Conservation (phyloP, 106 monocot species). For the Platanthera guangdongensis region DNA sequence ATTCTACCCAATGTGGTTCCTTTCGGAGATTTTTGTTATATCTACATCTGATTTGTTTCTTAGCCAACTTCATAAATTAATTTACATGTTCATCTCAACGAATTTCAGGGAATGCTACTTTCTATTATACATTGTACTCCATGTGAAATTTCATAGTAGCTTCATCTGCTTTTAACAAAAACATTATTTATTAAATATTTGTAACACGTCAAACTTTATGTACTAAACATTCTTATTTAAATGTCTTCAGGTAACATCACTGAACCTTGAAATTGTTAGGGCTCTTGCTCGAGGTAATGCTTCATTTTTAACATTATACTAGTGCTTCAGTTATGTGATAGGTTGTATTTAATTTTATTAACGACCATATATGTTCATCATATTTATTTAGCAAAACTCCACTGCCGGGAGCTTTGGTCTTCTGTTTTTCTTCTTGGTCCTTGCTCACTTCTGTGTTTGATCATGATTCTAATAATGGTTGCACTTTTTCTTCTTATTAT, state of each 20-base stretch:
- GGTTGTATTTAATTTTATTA: not conserved
- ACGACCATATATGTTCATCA: not conserved
- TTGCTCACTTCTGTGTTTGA: not conserved
- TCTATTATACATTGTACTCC: not conserved
- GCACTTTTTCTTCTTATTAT: too few species aligned
- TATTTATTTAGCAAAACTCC: not conserved
- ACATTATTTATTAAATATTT: not conserved
- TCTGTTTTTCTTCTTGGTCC: not conserved
- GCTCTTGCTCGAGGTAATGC: conserved; percentile 85
- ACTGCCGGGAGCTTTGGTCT: not conserved
- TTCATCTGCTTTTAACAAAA: not conserved
- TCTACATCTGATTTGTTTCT: not conserved
- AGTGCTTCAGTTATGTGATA: not conserved
- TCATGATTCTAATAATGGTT: not conserved
- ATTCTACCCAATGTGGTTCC: not conserved
- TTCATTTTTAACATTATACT: not conserved
- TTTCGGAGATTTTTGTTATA: not conserved
- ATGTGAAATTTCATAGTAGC: not conserved
- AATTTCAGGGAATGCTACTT: not conserved
- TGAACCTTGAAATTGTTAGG: conserved; percentile 89
- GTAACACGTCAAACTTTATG: not conserved
- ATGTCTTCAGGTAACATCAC: conserved; percentile 71
- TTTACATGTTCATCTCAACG: not conserved
- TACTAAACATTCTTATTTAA: not conserved
- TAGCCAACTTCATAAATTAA: not conserved